phyloP scores from a whole-genome alignment of 2,329 filamentous ascomycete species.

The Aplosporella prunicola region DNA sequence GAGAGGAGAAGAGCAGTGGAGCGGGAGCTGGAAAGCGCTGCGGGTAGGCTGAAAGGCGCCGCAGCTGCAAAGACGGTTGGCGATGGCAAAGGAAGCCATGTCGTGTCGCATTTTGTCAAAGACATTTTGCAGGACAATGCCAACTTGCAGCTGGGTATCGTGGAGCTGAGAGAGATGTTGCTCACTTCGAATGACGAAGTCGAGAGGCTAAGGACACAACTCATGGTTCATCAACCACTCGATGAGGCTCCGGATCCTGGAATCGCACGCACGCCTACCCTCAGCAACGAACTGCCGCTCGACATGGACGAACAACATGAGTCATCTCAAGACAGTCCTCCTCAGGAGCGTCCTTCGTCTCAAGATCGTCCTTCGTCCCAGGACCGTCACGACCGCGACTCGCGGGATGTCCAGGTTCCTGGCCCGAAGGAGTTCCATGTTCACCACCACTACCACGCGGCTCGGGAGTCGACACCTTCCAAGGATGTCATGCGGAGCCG shows the following conservation, averaged over 20 bases:
- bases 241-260: conserved; percentile 29
- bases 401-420: too few species aligned
- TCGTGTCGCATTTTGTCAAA: conserved; percentile 93
- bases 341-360: too few species aligned
- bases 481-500: conserved; percentile 28
- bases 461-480: not conserved
- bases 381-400: too few species aligned
- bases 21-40: conserved; percentile 68
- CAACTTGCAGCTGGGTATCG: conserved; percentile 81
- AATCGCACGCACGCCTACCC: conserved; percentile 38
- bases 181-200: conserved; percentile 91
- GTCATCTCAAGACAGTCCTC: conserved; percentile 23
- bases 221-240: conserved; percentile 67
- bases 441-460: conserved; percentile 80
- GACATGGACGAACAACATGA: conserved; percentile 15
- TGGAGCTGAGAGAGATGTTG: conserved; percentile 84
- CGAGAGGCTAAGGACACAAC: conserved; percentile 71
- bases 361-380: conserved; percentile 55
- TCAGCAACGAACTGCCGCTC: conserved; percentile 61
- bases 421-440: conserved; percentile 61
- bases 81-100: conserved; percentile 52
- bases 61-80: conserved; percentile 60
- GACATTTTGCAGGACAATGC: conserved; percentile 94
- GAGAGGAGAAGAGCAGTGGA: conserved; percentile 76
- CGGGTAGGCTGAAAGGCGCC: conserved; percentile 69